phyloP scores from a whole-genome alignment of 306 rosid genomes.

The Malus sieversii region DNA sequence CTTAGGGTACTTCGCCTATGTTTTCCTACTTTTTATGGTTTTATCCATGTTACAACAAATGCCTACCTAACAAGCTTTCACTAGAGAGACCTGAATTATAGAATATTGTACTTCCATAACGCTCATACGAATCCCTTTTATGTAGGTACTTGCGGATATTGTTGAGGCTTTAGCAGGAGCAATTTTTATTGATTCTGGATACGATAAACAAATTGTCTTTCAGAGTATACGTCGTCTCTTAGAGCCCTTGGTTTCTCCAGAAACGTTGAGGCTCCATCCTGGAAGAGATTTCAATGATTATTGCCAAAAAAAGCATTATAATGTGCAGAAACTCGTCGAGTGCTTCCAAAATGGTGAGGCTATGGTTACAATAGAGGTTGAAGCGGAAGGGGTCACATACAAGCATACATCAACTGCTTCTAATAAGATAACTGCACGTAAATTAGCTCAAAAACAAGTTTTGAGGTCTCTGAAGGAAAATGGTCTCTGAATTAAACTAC shows the following conservation, averaged over 20 bases:
- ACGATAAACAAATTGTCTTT: conserved; percentile 38
- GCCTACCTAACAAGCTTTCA: background rate
- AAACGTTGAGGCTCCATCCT: conserved; percentile 42
- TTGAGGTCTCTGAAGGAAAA: conserved; percentile 33
- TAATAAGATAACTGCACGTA: conserved; percentile 26
- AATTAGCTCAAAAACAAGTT: conserved; percentile 33
- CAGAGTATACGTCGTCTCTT: conserved; percentile 51
- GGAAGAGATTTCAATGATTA: conserved; percentile 29
- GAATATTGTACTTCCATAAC: too few species aligned
- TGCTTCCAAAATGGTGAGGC: conserved; percentile 10
- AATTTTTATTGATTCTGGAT: conserved; percentile 62
- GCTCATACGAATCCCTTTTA: background rate
- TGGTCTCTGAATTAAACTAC: background rate
- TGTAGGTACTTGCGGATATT: conserved; percentile 69
- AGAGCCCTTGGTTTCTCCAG: conserved; percentile 60
- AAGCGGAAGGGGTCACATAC: conserved; percentile 28
- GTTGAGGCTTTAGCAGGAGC: conserved; percentile 81
- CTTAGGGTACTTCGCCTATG: background rate
- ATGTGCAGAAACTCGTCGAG: background rate
- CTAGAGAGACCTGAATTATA: background rate
- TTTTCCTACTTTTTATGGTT: background rate
- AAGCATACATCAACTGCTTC: background rate
- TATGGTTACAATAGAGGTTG: conserved; percentile 26
- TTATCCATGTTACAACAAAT: background rate
- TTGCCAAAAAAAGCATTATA: conserved; percentile 31